phyloP scores from a whole-genome alignment of 1,139 yeast species.

The Sugiyamaella pinicola region DNA sequence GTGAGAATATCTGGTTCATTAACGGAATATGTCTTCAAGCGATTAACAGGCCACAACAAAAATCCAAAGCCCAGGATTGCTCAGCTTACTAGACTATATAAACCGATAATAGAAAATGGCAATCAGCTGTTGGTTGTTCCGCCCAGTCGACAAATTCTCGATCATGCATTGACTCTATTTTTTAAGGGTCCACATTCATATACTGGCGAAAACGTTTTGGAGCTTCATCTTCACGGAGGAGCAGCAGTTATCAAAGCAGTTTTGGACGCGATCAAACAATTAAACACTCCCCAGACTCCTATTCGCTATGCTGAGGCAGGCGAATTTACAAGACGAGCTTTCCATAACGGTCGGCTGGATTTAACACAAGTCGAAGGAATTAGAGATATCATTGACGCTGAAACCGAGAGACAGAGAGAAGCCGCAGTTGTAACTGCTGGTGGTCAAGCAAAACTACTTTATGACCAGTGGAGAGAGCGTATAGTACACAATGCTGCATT shows the following conservation, averaged over 20 bases:
- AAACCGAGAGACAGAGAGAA: conserved; percentile 82
- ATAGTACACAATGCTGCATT: conserved; percentile 70
- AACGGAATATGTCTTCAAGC: conserved; percentile 47
- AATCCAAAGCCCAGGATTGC: conserved; percentile 58
- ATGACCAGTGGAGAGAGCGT: conserved; percentile 65
- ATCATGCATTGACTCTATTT: conserved; percentile 71
- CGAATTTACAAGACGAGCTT: conserved; percentile 86
- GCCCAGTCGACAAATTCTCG: conserved; percentile 52
- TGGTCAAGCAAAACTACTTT: conserved; percentile 62
- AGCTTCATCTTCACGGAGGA: conserved; percentile 92
- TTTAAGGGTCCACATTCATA: conserved; percentile 80
- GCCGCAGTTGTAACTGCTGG: conserved; percentile 74
- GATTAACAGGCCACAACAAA: conserved; percentile 49
- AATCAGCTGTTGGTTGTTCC: conserved; percentile 36
- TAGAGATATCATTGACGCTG: conserved; percentile 87
- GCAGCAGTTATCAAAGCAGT: conserved; percentile 78
- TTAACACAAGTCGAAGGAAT: conserved; percentile 90
- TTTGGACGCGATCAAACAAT: conserved; percentile 56
- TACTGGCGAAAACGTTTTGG: conserved; percentile 90
- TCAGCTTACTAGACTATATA: conserved; percentile 48
- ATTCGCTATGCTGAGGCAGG: conserved; percentile 90
- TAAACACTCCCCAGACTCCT: conserved; percentile 30
- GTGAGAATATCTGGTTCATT: conserved; percentile 79
- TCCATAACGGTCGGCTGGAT: conserved; percentile 65
- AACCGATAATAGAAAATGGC: conserved; percentile 23